Evolutionary conservation across 1,284 basidiomycete species (phyloP), one percentile per base, ranked within the genome.

Genomic region (Coriolopsis trogii): DNA sequence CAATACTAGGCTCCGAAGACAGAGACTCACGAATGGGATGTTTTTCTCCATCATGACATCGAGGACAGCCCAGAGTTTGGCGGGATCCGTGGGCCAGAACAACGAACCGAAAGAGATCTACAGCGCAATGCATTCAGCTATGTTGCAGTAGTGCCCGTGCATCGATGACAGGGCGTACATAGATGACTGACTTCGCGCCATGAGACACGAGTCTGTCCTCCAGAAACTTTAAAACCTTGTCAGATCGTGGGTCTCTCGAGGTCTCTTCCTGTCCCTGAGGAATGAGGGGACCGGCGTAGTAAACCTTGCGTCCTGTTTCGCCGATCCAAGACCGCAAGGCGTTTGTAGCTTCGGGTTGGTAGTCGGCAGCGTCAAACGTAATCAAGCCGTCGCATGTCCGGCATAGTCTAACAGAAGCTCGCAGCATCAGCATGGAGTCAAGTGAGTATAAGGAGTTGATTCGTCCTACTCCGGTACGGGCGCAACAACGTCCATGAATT

Each of bases 91-190:
- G 3, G 59, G 56, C 59, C 59, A 60, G 40, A 51, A 58, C 9
- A 58, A 8, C 8, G 53, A 51, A 0, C 59, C 56, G 26, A 60
- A 57, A 6, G 59, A 55, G 4, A 57, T 37, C 56, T 60, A 29
- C 12, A 12, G 9, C 33, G 13, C n/a, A 3, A n/a, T 3, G 16
- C 4, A 18, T 13, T 2, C 16, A 18, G 1, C 4, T 20, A 15
- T 3, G 5, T 6, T n/a, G 25, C 5, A 2, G 12, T 10, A 15
- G 23, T 10, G n/a, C 6, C 8, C 9, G 1, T 10, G 37, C 31
- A 2, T 16, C 20, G 9, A 25, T 5, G 1, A 34, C 5, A 47
- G n/a, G n/a, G n/a, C 56, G 5, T 16, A 60, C 59, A 26, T 60
- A 60, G 13, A 60, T 24, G 7, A 60, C 41, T 3, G 59, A 55